A percentile compares a stretch with the other conserved stretches of the same genome.
phyloP scores from a whole-genome alignment of 2,329 filamentous ascomycete genomes.

The Blumeria hordei region DNA sequence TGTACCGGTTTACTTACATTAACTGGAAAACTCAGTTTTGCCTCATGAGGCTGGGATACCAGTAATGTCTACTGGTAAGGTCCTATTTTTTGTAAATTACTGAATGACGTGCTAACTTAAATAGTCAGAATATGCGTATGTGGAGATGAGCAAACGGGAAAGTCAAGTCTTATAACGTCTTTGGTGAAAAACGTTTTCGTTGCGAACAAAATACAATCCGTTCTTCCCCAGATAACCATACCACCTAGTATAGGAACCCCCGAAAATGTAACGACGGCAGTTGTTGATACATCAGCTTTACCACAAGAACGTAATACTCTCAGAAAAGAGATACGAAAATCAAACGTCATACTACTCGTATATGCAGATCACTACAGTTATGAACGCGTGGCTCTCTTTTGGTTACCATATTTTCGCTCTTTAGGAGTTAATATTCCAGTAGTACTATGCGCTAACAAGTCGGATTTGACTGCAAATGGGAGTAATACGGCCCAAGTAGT shows the following conservation, averaged over 20 bases:
- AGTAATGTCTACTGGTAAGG: conserved; percentile 13
- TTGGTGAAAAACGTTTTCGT: conserved; percentile 96
- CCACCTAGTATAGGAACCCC: conserved; percentile 80
- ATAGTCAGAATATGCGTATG: conserved; percentile 80
- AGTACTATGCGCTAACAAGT: conserved; percentile 90
- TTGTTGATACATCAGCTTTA: conserved; percentile 89
- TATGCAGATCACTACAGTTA: conserved; percentile 99
- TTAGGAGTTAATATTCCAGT: conserved; percentile 97
- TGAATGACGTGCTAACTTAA: not conserved
- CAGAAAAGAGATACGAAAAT: conserved; percentile 85
- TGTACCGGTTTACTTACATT: too few species aligned
- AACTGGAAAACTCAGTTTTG: too few species aligned
- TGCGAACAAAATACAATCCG: conserved; percentile 79
- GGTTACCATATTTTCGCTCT: conserved; percentile 94
- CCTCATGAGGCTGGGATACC: too few species aligned
- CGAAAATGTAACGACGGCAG: conserved; percentile 90
- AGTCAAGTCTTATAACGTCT: conserved; percentile 79
- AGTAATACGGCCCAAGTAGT: conserved; percentile 55
- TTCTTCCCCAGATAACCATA: conserved; percentile 85
- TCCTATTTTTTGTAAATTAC: not conserved
- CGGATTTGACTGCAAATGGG: conserved; percentile 55
- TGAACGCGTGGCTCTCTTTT: conserved; percentile 87
- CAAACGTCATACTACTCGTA: conserved; percentile 86
- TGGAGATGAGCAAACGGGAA: conserved; percentile 88
- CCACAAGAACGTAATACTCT: conserved; percentile 80